phyloP scores from a whole-genome alignment of 768 basidiomycete genomes.

The Russula brevipes region DNA sequence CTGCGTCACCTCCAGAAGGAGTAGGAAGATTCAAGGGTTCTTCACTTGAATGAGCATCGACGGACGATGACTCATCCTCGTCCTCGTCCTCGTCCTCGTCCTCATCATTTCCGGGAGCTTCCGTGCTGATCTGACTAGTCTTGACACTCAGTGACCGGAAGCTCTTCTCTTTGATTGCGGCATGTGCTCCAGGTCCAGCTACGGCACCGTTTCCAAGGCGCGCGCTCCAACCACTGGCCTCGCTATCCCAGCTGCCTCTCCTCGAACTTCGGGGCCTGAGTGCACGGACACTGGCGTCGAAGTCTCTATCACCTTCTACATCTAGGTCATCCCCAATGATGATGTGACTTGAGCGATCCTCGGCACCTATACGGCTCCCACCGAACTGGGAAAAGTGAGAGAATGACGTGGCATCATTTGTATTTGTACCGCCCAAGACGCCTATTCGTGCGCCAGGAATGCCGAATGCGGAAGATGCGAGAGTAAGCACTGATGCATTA shows the following conservation, averaged over 20 bases:
- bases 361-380: constrained; percentile 33
- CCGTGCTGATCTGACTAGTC: constrained; percentile 36
- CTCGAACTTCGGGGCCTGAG: constrained; percentile 80
- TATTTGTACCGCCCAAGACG: constrained; percentile 23
- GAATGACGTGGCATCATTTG: constrained; percentile 47
- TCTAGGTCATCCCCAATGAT: constrained; percentile 43
- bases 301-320: constrained; percentile 47
- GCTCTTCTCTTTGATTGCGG: constrained; percentile 12
- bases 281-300: constrained; percentile 87
- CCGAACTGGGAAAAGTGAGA: constrained; percentile 57
- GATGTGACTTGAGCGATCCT: constrained; percentile 64
- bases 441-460: constrained; percentile 53
- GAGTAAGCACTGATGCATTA: constrained; percentile 87
- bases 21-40: background rate
- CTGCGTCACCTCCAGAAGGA: constrained; percentile 3
- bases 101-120: constrained; percentile 36
- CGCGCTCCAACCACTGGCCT: constrained; percentile 85
- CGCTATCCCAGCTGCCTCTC: constrained; percentile 89
- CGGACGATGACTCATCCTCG: constrained; percentile 4
- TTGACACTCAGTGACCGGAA: constrained; percentile 20
- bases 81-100: background rate
- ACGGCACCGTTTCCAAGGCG: constrained; percentile 47
- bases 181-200: constrained; percentile 28
- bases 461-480: constrained; percentile 90
- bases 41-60: constrained; percentile 9